These are phyloP conservation scores for Aspergillus intermedius DNA, from an alignment of 2,329 filamentous ascomycete species.

Conservation along the genomic window DNA sequence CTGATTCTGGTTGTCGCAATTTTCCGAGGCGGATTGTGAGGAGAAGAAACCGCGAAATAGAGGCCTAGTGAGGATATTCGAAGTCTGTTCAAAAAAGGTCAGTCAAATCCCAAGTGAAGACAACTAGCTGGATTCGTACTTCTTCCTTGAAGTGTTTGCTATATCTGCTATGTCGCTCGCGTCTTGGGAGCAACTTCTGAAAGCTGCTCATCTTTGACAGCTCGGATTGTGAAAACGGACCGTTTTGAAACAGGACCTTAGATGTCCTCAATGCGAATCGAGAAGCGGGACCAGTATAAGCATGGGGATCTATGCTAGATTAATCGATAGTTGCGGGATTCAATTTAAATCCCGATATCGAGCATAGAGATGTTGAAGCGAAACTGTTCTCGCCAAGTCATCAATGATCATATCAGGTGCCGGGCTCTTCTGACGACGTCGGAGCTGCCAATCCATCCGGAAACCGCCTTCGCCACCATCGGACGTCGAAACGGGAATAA, in stretches of 20 bases:
- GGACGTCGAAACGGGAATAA: not conserved
- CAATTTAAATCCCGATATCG: constrained; percentile 16
- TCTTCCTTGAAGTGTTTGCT: constrained; percentile 29
- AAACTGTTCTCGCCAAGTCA: constrained; percentile 3
- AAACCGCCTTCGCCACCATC: not conserved
- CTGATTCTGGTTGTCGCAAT: constrained; percentile 23
- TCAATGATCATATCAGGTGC: constrained; percentile 18
- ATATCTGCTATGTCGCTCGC: constrained; percentile 28
- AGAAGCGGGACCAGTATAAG: not conserved
- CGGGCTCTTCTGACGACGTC: constrained; percentile 12
- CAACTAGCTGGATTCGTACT: constrained; percentile 11
- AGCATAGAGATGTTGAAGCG: constrained; percentile 12
- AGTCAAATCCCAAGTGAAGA: constrained; percentile 3
- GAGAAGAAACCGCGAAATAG: constrained; percentile 27
- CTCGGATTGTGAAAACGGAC: constrained; percentile 2
- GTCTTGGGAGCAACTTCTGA: constrained; percentile 35
- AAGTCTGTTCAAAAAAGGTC: constrained; percentile 13
- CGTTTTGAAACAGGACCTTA: constrained; percentile 6
- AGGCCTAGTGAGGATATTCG: constrained; percentile 19
- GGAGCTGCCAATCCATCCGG: constrained; percentile 1
- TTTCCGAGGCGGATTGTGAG: constrained; percentile 12
- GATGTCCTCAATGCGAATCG: constrained; percentile 7
- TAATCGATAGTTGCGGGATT: not conserved
- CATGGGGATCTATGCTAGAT: not conserved
- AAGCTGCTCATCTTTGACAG: constrained; percentile 33